A percentile compares a stretch with the other conserved stretches of the same genome.
Evolutionary conservation across 2,329 filamentous ascomycete species (phyloP).

Genomic region (Zasmidium citrigriseum): DNA sequence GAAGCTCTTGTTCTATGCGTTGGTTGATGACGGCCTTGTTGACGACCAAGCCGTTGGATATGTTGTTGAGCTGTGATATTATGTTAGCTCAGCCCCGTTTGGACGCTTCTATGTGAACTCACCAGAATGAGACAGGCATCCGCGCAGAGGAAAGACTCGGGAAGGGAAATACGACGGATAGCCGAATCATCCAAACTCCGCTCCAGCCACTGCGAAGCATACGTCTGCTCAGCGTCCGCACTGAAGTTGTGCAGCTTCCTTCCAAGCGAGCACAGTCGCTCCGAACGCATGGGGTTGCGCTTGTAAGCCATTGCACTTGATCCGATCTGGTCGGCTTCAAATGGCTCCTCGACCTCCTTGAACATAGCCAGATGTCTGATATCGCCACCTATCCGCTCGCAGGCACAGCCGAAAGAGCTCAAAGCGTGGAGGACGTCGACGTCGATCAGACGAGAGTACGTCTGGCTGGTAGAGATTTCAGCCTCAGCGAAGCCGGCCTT

Average conservation of each 20-base stretch:
- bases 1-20: constrained; percentile 73
- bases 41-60: constrained; percentile 72
- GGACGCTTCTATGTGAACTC: constrained; percentile 8
- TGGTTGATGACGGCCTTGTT: constrained; percentile 73
- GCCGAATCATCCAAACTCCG: constrained; percentile 76
- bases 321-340: constrained; percentile 77
- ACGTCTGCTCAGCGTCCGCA: constrained; percentile 64
- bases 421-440: constrained; percentile 79
- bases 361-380: constrained; percentile 72
- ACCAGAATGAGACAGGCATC: constrained; percentile 62
- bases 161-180: constrained; percentile 59
- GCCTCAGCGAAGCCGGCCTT: constrained; percentile 65
- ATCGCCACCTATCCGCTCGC: constrained; percentile 71
- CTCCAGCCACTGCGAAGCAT: constrained; percentile 74
- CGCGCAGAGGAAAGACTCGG: constrained; percentile 51
- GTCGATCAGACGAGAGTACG: constrained; percentile 81
- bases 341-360: constrained; percentile 86
- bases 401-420: constrained; percentile 75
- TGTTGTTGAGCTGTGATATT: constrained; percentile 57
- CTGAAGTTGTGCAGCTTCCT: constrained; percentile 53
- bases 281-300: constrained; percentile 60
- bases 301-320: constrained; percentile 69
- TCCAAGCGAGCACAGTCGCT: constrained; percentile 61
- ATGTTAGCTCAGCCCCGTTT: constrained; percentile 11
- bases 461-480: constrained; percentile 70